Evolutionary conservation across 2,329 filamentous ascomycete genomes (phyloP), one percentile per base, ranked within the genome.

Genomic region (Calonectria ilicicola): DNA sequence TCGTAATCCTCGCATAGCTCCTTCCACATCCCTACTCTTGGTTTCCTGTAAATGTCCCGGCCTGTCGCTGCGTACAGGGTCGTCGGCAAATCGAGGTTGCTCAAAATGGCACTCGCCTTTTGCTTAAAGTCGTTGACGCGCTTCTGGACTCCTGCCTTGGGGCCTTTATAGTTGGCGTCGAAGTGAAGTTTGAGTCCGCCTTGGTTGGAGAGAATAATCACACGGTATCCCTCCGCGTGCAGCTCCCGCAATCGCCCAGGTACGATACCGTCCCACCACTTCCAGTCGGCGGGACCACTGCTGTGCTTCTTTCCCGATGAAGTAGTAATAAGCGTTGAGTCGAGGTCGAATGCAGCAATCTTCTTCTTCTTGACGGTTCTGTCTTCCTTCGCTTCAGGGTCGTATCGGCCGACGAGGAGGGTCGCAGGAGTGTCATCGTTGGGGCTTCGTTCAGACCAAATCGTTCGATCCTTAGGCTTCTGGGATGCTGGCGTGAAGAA

Each of bases 401-500:
- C 83, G 80, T 95, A 96, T 72, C 90, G 91, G n/a, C 92, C 95
- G 27, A 97, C 89, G 7, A 98, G 88, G 26, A 98, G 87, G 5
- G 93, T 91, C 4, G 87, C 84, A 1, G 86, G 86, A 1, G 83
- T 82, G 67, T 88, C 85, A 9, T 88, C 85, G 60, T 85, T 79
- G 0, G 86, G 85, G 2, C 93, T 81, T 87, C 93, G 82, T 90
- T 93, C 84, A 87, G 87, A 83, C 95, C 97, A 98, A 12, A 84
- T 86, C 64, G 94, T 91, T 70, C 90, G 91, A 63, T 96, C 93
- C 17, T 94, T 94, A 38, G 93, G 91, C 82, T 97, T 98, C 82
- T 98, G 91, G 0, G 95, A 98, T 0, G 89, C 82, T 0, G 96
- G 96, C 0, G 93, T 98, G 84, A 98, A 98, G 86, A 98, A 98